These are phyloP conservation scores for Zea luxurians DNA, from an alignment of 176 grass and related monocot genomes.

Conservation along the genomic window DNA sequence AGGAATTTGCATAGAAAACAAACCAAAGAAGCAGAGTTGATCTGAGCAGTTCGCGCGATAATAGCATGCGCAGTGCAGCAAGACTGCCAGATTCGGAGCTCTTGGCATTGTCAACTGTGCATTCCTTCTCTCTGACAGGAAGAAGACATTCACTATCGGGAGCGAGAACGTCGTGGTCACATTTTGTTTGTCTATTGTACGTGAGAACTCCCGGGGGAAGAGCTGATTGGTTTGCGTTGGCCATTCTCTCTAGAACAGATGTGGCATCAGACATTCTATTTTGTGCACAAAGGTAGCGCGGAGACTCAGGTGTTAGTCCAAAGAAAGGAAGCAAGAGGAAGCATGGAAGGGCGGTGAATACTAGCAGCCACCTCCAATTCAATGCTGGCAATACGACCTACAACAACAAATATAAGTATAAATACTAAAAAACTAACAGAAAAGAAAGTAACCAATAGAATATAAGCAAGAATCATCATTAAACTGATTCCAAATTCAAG, in stretches of 20 bases:
- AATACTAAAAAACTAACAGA: constrained; percentile 2
- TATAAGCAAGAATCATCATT: constrained; percentile 3
- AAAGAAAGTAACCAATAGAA: not conserved
- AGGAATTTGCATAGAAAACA: constrained; percentile 75
- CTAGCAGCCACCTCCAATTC: constrained; percentile 78
- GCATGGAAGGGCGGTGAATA: constrained; percentile 60
- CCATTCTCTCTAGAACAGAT: constrained; percentile 72
- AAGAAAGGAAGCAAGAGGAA: constrained; percentile 82
- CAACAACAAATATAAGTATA: constrained; percentile 5
- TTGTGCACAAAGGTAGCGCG: constrained; percentile 72
- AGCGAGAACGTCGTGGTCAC: constrained; percentile 26
- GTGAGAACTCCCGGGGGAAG: constrained; percentile 73
- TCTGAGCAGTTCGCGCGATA: constrained; percentile 59
- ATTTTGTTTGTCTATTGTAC: constrained; percentile 35
- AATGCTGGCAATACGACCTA: constrained; percentile 51
- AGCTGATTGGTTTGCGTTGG: constrained; percentile 43
- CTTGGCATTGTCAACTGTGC: constrained; percentile 10
- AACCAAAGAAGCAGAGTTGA: constrained; percentile 87
- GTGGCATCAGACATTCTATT: constrained; percentile 58
- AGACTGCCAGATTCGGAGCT: constrained; percentile 37
- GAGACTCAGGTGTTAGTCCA: constrained; percentile 62
- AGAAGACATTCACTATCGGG: constrained; percentile 49
- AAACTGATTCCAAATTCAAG: not conserved
- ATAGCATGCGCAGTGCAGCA: constrained; percentile 44
- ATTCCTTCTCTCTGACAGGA: constrained; percentile 31